Percentiles rank a stretch among this genome's conserved stretches.
Conservation (phyloP, 1,284 basidiomycete genomes). For the Sporisorium graminicola region DNA sequence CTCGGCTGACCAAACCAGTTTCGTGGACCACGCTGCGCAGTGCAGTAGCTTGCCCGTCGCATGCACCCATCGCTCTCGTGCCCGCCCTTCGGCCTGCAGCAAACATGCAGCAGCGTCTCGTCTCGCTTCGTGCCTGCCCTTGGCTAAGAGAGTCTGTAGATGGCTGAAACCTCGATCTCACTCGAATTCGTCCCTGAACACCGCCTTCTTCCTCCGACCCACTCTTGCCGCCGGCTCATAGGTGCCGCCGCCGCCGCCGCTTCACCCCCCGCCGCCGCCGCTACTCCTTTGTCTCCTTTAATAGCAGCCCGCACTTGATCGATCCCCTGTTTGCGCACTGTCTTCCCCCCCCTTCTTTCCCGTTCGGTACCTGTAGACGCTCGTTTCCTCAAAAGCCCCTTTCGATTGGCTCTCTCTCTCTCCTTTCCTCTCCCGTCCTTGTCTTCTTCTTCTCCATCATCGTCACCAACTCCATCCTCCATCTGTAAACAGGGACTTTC, state of each 20-base stretch:
- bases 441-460: conserved; percentile 7
- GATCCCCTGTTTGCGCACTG: background rate
- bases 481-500: conserved; percentile 1
- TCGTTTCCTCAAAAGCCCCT: conserved; percentile 15
- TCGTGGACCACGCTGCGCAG: background rate
- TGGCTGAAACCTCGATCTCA: conserved; percentile 3
- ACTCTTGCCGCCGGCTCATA: conserved; percentile 7
- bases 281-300: background rate
- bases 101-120: background rate
- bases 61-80: background rate
- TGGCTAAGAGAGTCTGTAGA: background rate
- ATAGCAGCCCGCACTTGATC: background rate
- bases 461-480: background rate
- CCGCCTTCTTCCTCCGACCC: background rate
- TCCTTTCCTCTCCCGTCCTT: background rate
- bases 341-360: background rate
- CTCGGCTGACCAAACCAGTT: background rate
- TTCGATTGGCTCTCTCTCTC: background rate
- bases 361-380: background rate
- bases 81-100: background rate
- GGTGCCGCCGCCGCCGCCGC: conserved; percentile 4
- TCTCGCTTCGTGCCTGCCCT: background rate
- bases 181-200: conserved; percentile 4
- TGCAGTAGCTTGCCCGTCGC: no score
- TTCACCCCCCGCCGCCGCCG: background rate